Evolutionary conservation across 345 rosid genomes (phyloP).

Genomic region (Combretum micranthum): DNA sequence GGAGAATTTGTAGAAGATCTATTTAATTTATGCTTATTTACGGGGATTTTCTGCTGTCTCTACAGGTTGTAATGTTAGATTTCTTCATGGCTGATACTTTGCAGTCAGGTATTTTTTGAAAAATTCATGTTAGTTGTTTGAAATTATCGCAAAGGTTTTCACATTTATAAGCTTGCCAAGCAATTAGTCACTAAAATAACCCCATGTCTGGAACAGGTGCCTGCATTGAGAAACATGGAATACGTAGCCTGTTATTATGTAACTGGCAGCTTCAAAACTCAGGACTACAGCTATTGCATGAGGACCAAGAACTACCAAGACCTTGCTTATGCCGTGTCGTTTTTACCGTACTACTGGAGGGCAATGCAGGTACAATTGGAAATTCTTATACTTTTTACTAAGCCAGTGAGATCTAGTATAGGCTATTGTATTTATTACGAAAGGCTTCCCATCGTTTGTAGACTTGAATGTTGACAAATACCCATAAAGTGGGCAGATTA

Average conservation of each 20-base stretch:
- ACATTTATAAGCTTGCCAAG: too few relatives aligned
- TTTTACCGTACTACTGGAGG: slow-evolving; percentile 98
- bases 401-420: too few relatives aligned
- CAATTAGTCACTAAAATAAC: too few relatives aligned
- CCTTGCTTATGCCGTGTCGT: slow-evolving; percentile 91
- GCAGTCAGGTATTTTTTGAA: slow-evolving; percentile 62
- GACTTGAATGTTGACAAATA: too few relatives aligned
- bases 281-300: slow-evolving; percentile 86
- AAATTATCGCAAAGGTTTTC: background rate
- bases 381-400: too few relatives aligned
- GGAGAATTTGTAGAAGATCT: background rate
- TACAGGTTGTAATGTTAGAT: slow-evolving; percentile 90
- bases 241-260: slow-evolving; percentile 83
- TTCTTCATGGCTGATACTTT: slow-evolving; percentile 99
- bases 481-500: too few relatives aligned
- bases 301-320: slow-evolving; percentile 66
- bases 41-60: slow-evolving; percentile 1
- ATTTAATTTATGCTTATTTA: background rate
- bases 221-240: slow-evolving; percentile 77
- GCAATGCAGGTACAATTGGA: slow-evolving; percentile 79
- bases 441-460: too few relatives aligned
- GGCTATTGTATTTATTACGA: too few relatives aligned
- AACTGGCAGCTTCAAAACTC: slow-evolving; percentile 89
- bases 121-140: background rate
- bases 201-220: slow-evolving; percentile 38